These are phyloP conservation scores for Penicillium manginii DNA, from an alignment of 495 filamentous ascomycete species.

Conservation along the genomic window DNA sequence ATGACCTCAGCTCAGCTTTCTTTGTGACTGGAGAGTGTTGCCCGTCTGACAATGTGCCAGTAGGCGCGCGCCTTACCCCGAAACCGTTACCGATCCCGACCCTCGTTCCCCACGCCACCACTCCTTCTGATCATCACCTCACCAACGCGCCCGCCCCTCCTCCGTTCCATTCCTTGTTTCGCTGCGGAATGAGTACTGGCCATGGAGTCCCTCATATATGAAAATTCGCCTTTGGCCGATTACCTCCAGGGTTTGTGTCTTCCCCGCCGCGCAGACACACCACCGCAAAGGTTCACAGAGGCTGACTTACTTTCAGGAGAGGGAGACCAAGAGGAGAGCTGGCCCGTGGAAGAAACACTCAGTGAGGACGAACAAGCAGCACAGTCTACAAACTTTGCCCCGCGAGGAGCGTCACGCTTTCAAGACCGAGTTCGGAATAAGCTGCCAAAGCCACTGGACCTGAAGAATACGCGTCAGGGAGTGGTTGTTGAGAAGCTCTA, in stretches of 20 bases:
- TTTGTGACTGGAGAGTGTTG: slow-evolving; percentile 14
- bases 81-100: too few species aligned
- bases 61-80: slow-evolving; percentile 19
- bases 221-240: slow-evolving; percentile 87
- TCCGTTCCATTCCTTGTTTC: slow-evolving; percentile 22
- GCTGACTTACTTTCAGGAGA: slow-evolving; percentile 46
- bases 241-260: slow-evolving; percentile 82
- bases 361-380: slow-evolving; percentile 38
- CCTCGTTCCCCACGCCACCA: slow-evolving; percentile 4
- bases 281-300: not conserved
- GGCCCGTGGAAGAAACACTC: slow-evolving; percentile 47
- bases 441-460: slow-evolving; percentile 62
- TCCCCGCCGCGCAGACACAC: too few species aligned
- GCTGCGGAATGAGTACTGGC: slow-evolving; percentile 40
- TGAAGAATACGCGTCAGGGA: slow-evolving; percentile 56
- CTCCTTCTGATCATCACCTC: slow-evolving; percentile 9
- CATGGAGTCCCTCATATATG: slow-evolving; percentile 93
- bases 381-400: slow-evolving; percentile 66
- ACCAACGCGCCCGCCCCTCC: slow-evolving; percentile 15
- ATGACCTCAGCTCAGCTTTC: not conserved
- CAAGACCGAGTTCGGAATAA: slow-evolving; percentile 68
- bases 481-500: slow-evolving; percentile 55
- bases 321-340: slow-evolving; percentile 48
- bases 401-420: slow-evolving; percentile 69
- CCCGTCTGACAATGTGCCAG: slow-evolving; percentile 23